Evolutionary conservation across 2,329 filamentous ascomycete genomes (phyloP).

Genomic region (Penicillium nordicum): DNA sequence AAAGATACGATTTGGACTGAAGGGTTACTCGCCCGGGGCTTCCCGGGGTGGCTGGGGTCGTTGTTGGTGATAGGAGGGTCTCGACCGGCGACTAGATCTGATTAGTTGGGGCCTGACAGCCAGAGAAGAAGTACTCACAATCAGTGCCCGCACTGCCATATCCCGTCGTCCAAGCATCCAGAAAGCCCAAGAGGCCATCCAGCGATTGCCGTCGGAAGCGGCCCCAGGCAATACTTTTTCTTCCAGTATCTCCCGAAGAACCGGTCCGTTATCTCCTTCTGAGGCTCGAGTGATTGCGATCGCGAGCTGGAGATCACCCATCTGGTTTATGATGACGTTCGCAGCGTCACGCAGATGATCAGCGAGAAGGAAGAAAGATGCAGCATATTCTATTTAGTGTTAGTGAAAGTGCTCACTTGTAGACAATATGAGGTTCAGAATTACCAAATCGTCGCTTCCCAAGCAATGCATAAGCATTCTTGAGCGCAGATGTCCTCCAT

Average conservation of each 20-base stretch:
- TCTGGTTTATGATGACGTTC: constrained; percentile 78
- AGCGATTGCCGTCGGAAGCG: constrained; percentile 77
- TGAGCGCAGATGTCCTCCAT: constrained; percentile 85
- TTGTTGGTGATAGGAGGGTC: constrained; percentile 54
- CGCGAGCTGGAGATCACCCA: constrained; percentile 85
- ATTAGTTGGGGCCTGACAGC: not conserved
- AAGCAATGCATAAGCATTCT: constrained; percentile 93
- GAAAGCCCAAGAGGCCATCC: constrained; percentile 94
- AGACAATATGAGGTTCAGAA: not conserved
- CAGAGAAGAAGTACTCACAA: constrained; percentile 54
- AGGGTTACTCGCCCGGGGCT: constrained; percentile 58
- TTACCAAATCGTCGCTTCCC: constrained; percentile 82
- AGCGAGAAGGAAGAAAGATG: constrained; percentile 90
- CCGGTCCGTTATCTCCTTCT: constrained; percentile 75
- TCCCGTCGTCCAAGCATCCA: constrained; percentile 82
- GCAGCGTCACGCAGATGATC: constrained; percentile 81
- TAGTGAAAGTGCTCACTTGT: constrained; percentile 1
- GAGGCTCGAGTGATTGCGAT: constrained; percentile 85
- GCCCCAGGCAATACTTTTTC: constrained; percentile 77
- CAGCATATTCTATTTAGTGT: constrained; percentile 71
- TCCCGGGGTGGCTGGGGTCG: constrained; percentile 51
- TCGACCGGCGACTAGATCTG: constrained; percentile 67
- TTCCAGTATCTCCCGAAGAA: constrained; percentile 69
- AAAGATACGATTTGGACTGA: constrained; percentile 74
- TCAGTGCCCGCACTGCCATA: constrained; percentile 77